Conservation (phyloP, 75 land plant genomes). For the Pinus albicaulis region DNA sequence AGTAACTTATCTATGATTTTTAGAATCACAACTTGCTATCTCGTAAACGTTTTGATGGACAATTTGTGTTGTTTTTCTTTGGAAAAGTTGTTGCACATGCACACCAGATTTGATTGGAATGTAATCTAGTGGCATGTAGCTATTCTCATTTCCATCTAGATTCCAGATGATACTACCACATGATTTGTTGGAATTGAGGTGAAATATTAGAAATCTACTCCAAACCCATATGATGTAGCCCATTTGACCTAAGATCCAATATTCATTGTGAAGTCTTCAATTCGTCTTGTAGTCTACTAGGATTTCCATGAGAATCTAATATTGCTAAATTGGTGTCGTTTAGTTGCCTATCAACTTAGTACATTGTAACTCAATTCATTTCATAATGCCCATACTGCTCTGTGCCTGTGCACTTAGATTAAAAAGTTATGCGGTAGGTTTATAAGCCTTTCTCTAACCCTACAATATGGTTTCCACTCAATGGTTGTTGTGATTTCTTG, state of each 20-base stretch:
- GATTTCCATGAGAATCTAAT: neutral
- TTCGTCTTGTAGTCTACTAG: neutral
- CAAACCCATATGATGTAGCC: neutral
- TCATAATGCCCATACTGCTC: no score
- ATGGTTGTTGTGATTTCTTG: no score
- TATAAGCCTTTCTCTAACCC: no score
- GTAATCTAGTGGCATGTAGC: neutral
- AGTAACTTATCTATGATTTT: neutral
- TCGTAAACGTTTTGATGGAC: neutral
- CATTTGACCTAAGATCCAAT: constrained; percentile 3
- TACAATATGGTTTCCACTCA: no score
- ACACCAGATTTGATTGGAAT: neutral
- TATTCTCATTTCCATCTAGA: neutral
- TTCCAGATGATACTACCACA: neutral
- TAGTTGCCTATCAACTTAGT: neutral
- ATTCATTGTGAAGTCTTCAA: neutral
- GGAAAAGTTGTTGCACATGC: neutral
- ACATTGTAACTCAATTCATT: no score
- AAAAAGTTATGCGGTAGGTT: no score
- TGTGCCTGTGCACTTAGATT: no score
- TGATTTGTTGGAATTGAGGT: neutral
- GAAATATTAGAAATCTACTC: neutral
- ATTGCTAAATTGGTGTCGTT: neutral
- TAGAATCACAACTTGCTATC: neutral
- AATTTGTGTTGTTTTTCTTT: neutral